These are phyloP conservation scores for Pistacia integerrima DNA, from an alignment of 345 rosid genomes.

Conservation along the genomic window DNA sequence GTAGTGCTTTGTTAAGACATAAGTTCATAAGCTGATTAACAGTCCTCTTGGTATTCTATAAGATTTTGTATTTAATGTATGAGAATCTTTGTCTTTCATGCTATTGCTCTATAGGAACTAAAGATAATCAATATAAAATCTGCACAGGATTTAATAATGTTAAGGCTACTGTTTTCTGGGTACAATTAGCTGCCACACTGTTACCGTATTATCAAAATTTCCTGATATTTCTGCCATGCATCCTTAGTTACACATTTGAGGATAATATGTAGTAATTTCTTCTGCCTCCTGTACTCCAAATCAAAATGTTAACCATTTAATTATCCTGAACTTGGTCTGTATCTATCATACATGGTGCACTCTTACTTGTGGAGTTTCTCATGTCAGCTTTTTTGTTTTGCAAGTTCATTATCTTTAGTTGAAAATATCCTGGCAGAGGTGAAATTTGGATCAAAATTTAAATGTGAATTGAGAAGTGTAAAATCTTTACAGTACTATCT, in stretches of 20 bases:
- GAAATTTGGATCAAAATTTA: not conserved
- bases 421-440: not conserved
- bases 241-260: not conserved
- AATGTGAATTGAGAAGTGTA: not conserved
- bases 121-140: conserved; percentile 6
- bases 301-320: not conserved
- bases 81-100: conserved; percentile 1
- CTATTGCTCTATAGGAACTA: conserved; percentile 1
- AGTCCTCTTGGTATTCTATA: not conserved
- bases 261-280: not conserved
- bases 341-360: not conserved
- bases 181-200: too few relatives aligned
- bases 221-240: not conserved
- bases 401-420: not conserved
- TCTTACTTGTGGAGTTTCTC: conserved; percentile 13
- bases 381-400: not conserved
- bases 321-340: not conserved
- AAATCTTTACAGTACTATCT: not conserved
- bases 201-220: not conserved
- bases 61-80: not conserved
- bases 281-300: conserved; percentile 6
- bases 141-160: not conserved
- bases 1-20: not conserved
- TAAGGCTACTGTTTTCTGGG: not conserved
- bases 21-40: not conserved